phyloP scores from a whole-genome alignment of 2,329 filamentous ascomycete species.

The Colletotrichum sp. region DNA sequence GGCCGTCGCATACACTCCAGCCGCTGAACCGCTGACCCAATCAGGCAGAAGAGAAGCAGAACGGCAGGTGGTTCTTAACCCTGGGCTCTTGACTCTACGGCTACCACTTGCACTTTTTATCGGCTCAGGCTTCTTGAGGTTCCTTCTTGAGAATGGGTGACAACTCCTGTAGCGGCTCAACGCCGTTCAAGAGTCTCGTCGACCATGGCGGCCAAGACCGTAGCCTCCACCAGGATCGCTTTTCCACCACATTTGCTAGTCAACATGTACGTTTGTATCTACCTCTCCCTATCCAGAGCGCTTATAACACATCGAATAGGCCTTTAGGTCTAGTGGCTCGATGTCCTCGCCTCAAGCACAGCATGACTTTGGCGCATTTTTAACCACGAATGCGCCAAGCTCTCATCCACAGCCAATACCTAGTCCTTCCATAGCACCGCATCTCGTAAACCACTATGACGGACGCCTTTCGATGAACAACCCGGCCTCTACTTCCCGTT shows the following conservation, averaged over 20 bases:
- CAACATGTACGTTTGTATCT: neutral
- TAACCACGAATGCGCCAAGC: conserved; percentile 25
- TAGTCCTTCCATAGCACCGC: neutral
- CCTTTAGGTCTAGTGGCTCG: neutral
- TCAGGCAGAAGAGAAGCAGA: neutral
- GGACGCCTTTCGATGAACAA: neutral
- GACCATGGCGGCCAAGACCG: conserved; percentile 47
- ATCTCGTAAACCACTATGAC: neutral
- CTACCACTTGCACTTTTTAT: neutral
- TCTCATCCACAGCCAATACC: neutral
- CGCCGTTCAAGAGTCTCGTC: conserved; percentile 47
- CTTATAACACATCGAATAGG: neutral
- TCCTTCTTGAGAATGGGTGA: conserved; percentile 39
- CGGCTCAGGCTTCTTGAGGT: neutral
- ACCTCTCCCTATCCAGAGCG: neutral
- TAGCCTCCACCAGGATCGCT: conserved; percentile 45
- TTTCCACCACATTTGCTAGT: conserved; percentile 23
- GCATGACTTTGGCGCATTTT: conserved; percentile 39
- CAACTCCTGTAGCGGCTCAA: conserved; percentile 44
- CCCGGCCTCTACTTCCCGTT: neutral
- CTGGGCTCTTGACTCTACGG: neutral
- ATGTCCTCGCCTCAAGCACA: conserved; percentile 24
- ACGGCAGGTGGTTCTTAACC: neutral
- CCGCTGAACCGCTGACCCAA: neutral
- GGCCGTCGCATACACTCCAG: neutral